A percentile compares a stretch with the other conserved stretches of the same genome.
Conservation (phyloP, 805 yeast species). For the Groenewaldozyma tartarivorans region DNA sequence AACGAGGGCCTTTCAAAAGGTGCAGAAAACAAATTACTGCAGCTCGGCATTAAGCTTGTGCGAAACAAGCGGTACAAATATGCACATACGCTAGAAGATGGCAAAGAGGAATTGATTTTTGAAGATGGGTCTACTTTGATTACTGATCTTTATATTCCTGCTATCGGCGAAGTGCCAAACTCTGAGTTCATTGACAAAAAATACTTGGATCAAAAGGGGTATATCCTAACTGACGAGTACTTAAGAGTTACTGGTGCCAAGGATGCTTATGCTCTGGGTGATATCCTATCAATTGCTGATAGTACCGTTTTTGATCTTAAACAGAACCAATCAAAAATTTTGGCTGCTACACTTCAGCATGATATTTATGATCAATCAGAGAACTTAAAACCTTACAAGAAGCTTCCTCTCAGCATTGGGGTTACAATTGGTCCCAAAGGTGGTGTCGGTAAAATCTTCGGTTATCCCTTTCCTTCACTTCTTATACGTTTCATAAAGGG, state of each 20-base stretch:
- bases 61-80: no score
- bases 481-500: constrained; percentile 10
- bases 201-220: constrained; percentile 11
- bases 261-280: constrained; percentile 15
- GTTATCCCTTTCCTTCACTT: constrained; percentile 14
- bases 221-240: constrained; percentile 10
- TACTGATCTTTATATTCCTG: constrained; percentile 12
- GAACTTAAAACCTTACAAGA: constrained; percentile 3
- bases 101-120: constrained; percentile 5
- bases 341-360: constrained; percentile 10
- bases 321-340: constrained; percentile 6
- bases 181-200: constrained; percentile 9
- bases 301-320: constrained; percentile 10
- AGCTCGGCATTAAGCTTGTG: constrained; percentile 16
- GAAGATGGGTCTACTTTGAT: constrained; percentile 8
- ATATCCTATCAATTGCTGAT: constrained; percentile 8
- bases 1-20: constrained; percentile 8
- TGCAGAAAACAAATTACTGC: constrained; percentile 11
- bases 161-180: constrained; percentile 15
- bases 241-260: constrained; percentile 10
- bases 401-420: neutral
- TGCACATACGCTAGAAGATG: constrained; percentile 7
- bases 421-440: constrained; percentile 14
- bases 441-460: constrained; percentile 16
- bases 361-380: constrained; percentile 5